Percentiles rank a stretch among this genome's conserved stretches.
These are phyloP conservation scores for Cladosporium sp. DNA, from an alignment of 2,329 filamentous ascomycete genomes.

Conservation along the genomic window DNA sequence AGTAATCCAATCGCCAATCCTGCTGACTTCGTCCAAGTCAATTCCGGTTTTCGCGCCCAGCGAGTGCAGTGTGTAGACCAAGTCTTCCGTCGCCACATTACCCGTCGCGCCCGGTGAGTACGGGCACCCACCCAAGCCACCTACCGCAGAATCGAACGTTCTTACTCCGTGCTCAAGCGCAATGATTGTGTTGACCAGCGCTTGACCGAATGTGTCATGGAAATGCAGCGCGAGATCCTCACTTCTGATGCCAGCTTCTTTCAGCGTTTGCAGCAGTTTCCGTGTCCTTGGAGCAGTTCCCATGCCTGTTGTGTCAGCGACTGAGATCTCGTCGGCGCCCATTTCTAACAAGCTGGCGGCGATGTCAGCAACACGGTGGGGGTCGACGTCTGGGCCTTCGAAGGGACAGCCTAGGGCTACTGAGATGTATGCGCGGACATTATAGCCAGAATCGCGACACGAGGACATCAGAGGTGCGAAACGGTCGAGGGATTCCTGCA, in stretches of 20 bases:
- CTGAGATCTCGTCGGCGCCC: conserved; percentile 86
- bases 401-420: conserved; percentile 81
- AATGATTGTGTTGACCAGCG: conserved; percentile 78
- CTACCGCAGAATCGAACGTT: conserved; percentile 78
- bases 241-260: conserved; percentile 66
- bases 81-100: conserved; percentile 81
- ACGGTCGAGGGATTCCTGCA: conserved; percentile 69
- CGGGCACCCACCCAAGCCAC: conserved; percentile 79
- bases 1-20: conserved; percentile 74
- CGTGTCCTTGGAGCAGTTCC: conserved; percentile 74
- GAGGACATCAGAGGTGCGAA: conserved; percentile 71
- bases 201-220: conserved; percentile 86
- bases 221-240: conserved; percentile 81
- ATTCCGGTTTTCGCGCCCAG: conserved; percentile 75
- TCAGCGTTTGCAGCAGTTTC: conserved; percentile 65
- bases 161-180: conserved; percentile 75
- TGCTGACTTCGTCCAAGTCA: conserved; percentile 65
- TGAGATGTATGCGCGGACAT: conserved; percentile 77
- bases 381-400: conserved; percentile 63
- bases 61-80: conserved; percentile 75
- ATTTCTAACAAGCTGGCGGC: conserved; percentile 72
- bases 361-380: conserved; percentile 62
- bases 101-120: conserved; percentile 84
- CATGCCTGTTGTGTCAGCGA: conserved; percentile 90
- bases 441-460: conserved; percentile 65